Evolutionary conservation across 2,329 filamentous ascomycete species (phyloP).

Genomic region (Colletotrichum australisinense): DNA sequence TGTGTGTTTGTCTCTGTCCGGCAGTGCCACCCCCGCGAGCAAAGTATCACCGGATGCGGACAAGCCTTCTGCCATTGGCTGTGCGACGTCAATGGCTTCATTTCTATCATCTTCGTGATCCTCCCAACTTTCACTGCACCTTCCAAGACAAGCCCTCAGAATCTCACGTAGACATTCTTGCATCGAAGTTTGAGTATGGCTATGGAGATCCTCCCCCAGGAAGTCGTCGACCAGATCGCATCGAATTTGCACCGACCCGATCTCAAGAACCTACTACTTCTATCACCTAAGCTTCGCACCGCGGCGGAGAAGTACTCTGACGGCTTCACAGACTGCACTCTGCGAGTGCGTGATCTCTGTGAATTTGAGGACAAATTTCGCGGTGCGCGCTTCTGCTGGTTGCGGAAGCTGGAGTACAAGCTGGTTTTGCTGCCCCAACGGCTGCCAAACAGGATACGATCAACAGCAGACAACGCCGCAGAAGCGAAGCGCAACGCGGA

Average conservation of each 20-base stretch:
- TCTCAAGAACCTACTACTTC: background rate
- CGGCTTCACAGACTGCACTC: background rate
- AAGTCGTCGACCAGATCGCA: background rate
- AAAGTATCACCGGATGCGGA: constrained; percentile 1
- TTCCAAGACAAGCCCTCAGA: background rate
- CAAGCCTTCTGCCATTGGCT: background rate
- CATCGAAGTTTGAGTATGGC: background rate
- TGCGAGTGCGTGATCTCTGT: background rate
- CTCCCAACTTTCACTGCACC: no score
- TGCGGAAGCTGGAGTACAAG: background rate
- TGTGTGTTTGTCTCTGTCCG: background rate
- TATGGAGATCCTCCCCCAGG: background rate
- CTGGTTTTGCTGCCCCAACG: background rate
- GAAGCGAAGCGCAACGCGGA: background rate
- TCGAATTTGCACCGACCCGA: background rate
- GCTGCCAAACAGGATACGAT: background rate
- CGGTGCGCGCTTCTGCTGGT: background rate
- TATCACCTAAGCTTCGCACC: background rate
- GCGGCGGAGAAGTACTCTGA: constrained; percentile 4
- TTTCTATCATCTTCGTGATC: background rate
- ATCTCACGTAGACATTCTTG: background rate
- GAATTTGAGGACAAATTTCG: background rate
- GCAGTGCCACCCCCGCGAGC: background rate
- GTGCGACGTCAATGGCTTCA: background rate
- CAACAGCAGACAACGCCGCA: background rate